A percentile compares a stretch with the other conserved stretches of the same genome.
Conservation (phyloP, 164 flowering plant species). For the Warburgia ugandensis region DNA sequence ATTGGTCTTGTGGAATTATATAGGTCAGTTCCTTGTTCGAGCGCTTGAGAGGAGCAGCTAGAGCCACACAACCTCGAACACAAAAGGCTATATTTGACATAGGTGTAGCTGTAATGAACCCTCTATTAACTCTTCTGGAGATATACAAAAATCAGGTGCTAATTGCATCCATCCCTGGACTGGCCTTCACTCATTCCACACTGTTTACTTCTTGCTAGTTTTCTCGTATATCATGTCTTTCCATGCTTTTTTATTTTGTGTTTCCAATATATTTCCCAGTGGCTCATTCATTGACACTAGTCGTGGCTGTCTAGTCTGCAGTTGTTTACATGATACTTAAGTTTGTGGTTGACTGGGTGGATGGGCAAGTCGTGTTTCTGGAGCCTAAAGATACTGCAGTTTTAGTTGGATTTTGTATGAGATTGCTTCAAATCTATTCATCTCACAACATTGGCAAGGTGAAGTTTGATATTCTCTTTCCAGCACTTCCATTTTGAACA, state of each 20-base stretch:
- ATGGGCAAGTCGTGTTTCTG: conserved; percentile 78
- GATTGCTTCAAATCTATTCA: conserved; percentile 80
- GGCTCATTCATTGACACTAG: conserved; percentile 14
- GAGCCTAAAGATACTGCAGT: conserved; percentile 72
- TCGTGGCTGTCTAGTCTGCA: conserved; percentile 60
- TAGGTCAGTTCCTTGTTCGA: conserved; percentile 88
- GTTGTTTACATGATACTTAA: conserved; percentile 79
- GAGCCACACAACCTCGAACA: conserved; percentile 77
- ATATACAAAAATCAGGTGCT: conserved; percentile 87
- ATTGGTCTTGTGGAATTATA: conserved; percentile 3
- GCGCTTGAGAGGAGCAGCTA: conserved; percentile 87
- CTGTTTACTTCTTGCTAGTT: background rate
- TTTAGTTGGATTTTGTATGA: conserved; percentile 77
- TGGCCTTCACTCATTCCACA: background rate
- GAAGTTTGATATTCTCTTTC: background rate
- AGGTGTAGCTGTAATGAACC: conserved; percentile 62
- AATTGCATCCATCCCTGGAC: background rate
- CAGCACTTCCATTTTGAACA: background rate
- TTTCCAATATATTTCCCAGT: background rate
- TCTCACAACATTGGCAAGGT: conserved; percentile 97
- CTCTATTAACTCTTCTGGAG: conserved; percentile 60
- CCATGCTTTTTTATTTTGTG: background rate
- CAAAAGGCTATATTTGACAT: conserved; percentile 82
- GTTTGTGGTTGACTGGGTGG: conserved; percentile 91
- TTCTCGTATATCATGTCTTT: background rate